These are phyloP conservation scores for Penicillium freii DNA, from an alignment of 2,329 filamentous ascomycete genomes.

Conservation along the genomic window DNA sequence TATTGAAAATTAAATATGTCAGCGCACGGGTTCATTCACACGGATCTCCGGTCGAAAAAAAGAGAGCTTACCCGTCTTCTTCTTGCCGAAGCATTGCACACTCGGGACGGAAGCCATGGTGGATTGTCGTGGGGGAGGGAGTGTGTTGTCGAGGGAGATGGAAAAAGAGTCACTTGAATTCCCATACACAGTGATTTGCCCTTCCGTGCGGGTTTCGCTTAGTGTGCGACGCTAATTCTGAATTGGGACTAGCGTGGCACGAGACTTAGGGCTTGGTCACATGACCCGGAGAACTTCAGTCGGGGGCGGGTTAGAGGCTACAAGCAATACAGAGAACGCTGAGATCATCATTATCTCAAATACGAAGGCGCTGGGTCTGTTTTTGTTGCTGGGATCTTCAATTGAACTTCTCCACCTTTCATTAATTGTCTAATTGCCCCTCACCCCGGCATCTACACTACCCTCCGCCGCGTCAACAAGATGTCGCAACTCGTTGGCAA, in stretches of 20 bases:
- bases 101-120: slow-evolving; percentile 76
- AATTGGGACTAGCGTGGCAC: slow-evolving; percentile 22
- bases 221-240: slow-evolving; percentile 33
- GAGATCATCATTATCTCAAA: slow-evolving; percentile 9
- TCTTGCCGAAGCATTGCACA: slow-evolving; percentile 99
- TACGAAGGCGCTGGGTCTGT: not conserved
- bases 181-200: slow-evolving; percentile 31
- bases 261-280: slow-evolving; percentile 34
- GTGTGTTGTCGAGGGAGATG: slow-evolving; percentile 42
- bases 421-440: not conserved
- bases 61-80: slow-evolving; percentile 65
- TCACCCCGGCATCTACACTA: not conserved
- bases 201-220: slow-evolving; percentile 47
- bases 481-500: slow-evolving; percentile 50
- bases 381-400: not conserved
- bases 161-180: slow-evolving; percentile 28
- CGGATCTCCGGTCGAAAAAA: slow-evolving; percentile 6
- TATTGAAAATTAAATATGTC: slow-evolving; percentile 39
- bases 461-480: slow-evolving; percentile 13
- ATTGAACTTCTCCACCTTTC: not conserved
- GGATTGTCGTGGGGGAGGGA: slow-evolving; percentile 43
- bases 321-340: slow-evolving; percentile 3
- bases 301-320: slow-evolving; percentile 5
- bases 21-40: slow-evolving; percentile 25
- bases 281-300: slow-evolving; percentile 22